These are phyloP conservation scores for Filosporella fistucella DNA, from an alignment of 495 filamentous ascomycete genomes.

Conservation along the genomic window DNA sequence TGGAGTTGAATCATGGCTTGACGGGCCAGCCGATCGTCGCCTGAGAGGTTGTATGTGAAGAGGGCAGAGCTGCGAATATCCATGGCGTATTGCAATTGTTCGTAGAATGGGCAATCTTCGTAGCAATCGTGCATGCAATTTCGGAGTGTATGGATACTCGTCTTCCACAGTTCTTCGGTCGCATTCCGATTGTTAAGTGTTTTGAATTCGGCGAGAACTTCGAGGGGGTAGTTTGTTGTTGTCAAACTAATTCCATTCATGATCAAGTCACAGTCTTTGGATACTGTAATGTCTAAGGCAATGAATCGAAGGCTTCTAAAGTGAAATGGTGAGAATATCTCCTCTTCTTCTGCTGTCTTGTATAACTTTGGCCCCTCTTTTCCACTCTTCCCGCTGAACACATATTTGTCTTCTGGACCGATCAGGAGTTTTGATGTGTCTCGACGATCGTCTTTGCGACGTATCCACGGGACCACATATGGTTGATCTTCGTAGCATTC, in stretches of 20 bases:
- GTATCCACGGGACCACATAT: background rate
- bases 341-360: background rate
- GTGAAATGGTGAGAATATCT: constrained; percentile 33
- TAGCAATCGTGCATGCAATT: constrained; percentile 39
- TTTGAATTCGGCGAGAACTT: constrained; percentile 19
- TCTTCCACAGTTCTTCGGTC: constrained; percentile 25
- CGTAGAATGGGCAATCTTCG: constrained; percentile 36
- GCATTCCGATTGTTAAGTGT: background rate
- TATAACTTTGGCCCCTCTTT: background rate
- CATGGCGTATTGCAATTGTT: constrained; percentile 32
- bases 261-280: constrained; percentile 15
- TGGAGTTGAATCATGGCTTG: constrained; percentile 32
- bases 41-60: constrained; percentile 33
- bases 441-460: constrained; percentile 1
- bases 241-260: constrained; percentile 15
- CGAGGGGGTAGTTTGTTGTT: constrained; percentile 29
- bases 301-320: constrained; percentile 36
- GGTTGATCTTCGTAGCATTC: constrained; percentile 9
- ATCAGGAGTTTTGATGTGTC: constrained; percentile 2
- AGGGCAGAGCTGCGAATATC: constrained; percentile 31
- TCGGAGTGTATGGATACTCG: constrained; percentile 27
- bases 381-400: background rate
- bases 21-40: constrained; percentile 33
- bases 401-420: constrained; percentile 7
- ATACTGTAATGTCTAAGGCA: background rate